Conservation (phyloP, 148 eudicot species). For the Agrostemma githago region DNA sequence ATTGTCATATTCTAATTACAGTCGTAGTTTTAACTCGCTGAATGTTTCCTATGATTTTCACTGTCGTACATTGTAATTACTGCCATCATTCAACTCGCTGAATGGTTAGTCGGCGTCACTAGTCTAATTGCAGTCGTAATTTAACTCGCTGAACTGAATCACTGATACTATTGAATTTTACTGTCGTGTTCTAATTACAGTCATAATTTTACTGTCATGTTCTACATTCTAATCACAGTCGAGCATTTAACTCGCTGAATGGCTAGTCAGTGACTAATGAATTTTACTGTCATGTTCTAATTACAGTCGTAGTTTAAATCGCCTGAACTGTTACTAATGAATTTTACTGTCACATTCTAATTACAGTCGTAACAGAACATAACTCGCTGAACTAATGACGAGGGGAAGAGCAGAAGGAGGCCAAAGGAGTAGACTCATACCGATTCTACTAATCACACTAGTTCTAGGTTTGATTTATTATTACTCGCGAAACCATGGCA, state of each 20-base stretch:
- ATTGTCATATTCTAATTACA: too few relatives aligned
- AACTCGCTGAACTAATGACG: constrained; percentile 10
- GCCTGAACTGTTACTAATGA: background rate
- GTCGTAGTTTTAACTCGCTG: background rate
- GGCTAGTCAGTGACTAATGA: too few relatives aligned
- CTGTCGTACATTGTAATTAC: background rate
- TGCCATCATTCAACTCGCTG: too few relatives aligned
- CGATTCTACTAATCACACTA: constrained; percentile 23
- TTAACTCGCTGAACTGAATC: background rate
- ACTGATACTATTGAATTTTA: too few relatives aligned
- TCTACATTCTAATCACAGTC: too few relatives aligned
- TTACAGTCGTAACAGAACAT: background rate
- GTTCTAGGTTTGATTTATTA: constrained; percentile 28
- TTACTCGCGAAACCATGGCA: constrained; percentile 24
- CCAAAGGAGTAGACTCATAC: constrained; percentile 26
- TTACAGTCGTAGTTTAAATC: background rate
- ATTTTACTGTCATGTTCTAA: too few relatives aligned
- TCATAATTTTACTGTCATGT: background rate
- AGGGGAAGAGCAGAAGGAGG: constrained; percentile 38
- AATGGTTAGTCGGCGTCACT: too few relatives aligned
- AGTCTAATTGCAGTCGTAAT: background rate
- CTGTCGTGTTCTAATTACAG: too few relatives aligned
- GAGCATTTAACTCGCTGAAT: too few relatives aligned
- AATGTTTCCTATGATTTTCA: background rate
- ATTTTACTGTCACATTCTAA: background rate